A percentile compares a stretch with the other conserved stretches of the same genome.
These are phyloP conservation scores for Penicillium sclerotigenum DNA, from an alignment of 2,329 filamentous ascomycete genomes.

Conservation along the genomic window DNA sequence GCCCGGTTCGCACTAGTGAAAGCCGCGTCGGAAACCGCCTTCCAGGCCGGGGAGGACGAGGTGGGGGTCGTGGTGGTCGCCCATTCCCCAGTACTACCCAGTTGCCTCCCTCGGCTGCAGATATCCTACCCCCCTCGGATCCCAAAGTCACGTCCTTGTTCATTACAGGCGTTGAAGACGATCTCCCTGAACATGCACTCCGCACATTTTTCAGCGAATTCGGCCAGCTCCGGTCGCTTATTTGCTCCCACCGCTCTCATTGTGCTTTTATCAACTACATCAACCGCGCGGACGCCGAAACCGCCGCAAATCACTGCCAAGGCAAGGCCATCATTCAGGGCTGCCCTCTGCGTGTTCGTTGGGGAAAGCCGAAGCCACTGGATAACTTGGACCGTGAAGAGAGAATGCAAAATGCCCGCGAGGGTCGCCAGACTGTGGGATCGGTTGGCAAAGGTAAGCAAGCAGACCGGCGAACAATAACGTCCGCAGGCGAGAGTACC, in stretches of 20 bases:
- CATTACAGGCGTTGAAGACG: conserved; percentile 91
- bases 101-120: conserved; percentile 74
- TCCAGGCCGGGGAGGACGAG: conserved; percentile 48
- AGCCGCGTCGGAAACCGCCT: conserved; percentile 41
- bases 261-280: conserved; percentile 96
- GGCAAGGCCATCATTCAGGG: conserved; percentile 87
- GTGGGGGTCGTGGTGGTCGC: conserved; percentile 49
- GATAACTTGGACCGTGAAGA: conserved; percentile 89
- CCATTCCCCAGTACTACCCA: conserved; percentile 69
- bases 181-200: conserved; percentile 86
- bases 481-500: conserved; percentile 42
- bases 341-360: conserved; percentile 83
- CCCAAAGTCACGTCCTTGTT: conserved; percentile 88
- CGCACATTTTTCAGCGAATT: conserved; percentile 86
- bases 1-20: conserved; percentile 72
- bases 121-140: conserved; percentile 81
- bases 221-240: conserved; percentile 84
- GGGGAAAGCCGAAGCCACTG: conserved; percentile 88
- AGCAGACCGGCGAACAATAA: conserved; percentile 32
- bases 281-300: conserved; percentile 78
- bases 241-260: conserved; percentile 95
- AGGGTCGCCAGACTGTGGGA: conserved; percentile 63
- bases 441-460: conserved; percentile 43
- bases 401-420: conserved; percentile 73
- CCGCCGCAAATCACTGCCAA: conserved; percentile 77